phyloP scores from a whole-genome alignment of 2,329 filamentous ascomycete species.

The Exophiala sp. region DNA sequence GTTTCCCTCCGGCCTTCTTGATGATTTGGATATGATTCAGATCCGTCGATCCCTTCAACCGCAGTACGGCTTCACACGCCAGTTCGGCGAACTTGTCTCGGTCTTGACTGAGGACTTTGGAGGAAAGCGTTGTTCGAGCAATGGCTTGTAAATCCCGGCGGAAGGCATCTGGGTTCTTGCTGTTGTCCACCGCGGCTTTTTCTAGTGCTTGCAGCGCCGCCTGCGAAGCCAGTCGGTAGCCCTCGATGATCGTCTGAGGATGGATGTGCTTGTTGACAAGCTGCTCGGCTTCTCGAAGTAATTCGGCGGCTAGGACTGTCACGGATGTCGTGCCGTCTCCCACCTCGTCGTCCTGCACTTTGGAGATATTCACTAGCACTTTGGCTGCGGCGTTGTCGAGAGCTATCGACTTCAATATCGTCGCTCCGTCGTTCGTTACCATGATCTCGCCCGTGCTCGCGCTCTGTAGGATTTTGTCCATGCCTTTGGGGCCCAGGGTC shows the following conservation, averaged over 20 bases:
- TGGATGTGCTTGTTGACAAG: slow-evolving; percentile 98
- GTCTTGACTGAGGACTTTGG: slow-evolving; percentile 93
- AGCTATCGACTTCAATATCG: slow-evolving; percentile 95
- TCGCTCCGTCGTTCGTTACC: slow-evolving; percentile 98
- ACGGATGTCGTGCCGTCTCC: slow-evolving; percentile 98
- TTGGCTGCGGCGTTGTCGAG: slow-evolving; percentile 98
- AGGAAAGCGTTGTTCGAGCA: slow-evolving; percentile 90
- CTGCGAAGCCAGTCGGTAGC: slow-evolving; percentile 91
- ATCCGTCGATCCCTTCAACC: slow-evolving; percentile 84
- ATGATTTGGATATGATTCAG: slow-evolving; percentile 98
- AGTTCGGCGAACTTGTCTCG: slow-evolving; percentile 84
- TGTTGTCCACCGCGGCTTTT: slow-evolving; percentile 81
- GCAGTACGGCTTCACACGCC: slow-evolving; percentile 83
- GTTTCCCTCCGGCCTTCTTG: slow-evolving; percentile 97
- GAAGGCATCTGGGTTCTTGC: slow-evolving; percentile 74
- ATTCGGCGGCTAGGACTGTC: slow-evolving; percentile 86
- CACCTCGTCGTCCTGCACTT: slow-evolving; percentile 98
- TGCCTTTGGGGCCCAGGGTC: slow-evolving; percentile 93
- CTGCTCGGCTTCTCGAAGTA: slow-evolving; percentile 93
- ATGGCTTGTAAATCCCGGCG: slow-evolving; percentile 84
- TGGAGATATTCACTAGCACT: slow-evolving; percentile 97
- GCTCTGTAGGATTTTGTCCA: slow-evolving; percentile 97
- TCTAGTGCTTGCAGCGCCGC: slow-evolving; percentile 81
- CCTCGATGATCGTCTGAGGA: slow-evolving; percentile 98
- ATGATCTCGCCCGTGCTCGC: slow-evolving; percentile 94